These are phyloP conservation scores for Xylaria nigripes DNA, from an alignment of 495 filamentous ascomycete species.

Conservation along the genomic window DNA sequence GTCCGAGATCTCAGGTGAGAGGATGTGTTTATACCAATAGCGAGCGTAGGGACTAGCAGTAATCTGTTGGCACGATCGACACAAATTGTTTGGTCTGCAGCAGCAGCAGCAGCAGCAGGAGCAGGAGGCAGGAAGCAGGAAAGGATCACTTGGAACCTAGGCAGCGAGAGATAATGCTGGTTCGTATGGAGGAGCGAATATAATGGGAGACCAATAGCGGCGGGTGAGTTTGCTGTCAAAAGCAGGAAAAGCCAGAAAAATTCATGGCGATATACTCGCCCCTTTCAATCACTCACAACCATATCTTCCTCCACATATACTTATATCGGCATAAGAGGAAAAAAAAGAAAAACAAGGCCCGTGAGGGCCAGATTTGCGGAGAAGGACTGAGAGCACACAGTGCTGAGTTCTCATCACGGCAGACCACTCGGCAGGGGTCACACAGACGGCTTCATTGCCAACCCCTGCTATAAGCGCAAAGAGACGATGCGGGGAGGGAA, in stretches of 20 bases:
- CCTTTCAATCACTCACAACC: conserved; percentile 4
- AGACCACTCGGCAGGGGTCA: not conserved
- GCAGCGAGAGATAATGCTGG: not conserved
- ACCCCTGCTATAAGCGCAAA: conserved; percentile 6
- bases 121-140: not conserved
- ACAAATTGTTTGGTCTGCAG: not conserved
- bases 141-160: not conserved
- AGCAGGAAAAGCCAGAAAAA: not conserved
- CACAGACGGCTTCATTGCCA: not conserved
- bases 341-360: not conserved
- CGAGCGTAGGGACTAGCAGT: not conserved
- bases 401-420: not conserved
- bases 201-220: not conserved
- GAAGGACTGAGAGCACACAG: conserved; percentile 2
- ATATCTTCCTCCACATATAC: conserved; percentile 3
- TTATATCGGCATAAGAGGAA: not conserved
- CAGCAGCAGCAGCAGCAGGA: no score
- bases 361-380: not conserved
- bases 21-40: not conserved
- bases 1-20: not conserved
- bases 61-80: not conserved
- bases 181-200: not conserved
- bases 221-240: not conserved
- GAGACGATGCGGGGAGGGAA: not conserved
- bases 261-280: conserved; percentile 1